These are phyloP conservation scores for Aureobasidium zeae DNA, from an alignment of 2,329 filamentous ascomycete species.

Conservation along the genomic window DNA sequence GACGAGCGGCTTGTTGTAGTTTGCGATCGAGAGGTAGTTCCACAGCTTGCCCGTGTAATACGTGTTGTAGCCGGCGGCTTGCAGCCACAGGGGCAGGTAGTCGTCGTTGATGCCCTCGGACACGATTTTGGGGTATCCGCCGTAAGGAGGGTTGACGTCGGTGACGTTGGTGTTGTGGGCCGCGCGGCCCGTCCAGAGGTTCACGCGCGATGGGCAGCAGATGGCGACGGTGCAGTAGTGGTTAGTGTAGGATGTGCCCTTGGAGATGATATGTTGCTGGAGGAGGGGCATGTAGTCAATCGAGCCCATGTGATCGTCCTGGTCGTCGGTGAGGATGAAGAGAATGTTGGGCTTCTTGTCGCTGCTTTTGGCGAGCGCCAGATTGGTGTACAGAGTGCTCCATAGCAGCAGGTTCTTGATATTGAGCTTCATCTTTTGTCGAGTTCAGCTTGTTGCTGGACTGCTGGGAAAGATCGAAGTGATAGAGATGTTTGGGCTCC, in stretches of 20 bases:
- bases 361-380: too few species aligned
- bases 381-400: too few species aligned
- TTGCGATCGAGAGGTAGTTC: slow-evolving; percentile 52
- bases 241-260: slow-evolving; percentile 50
- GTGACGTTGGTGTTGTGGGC: slow-evolving; percentile 64
- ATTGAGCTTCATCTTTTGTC: too few species aligned
- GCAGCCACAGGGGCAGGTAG: slow-evolving; percentile 61
- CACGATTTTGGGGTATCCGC: slow-evolving; percentile 59
- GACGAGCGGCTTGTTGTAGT: slow-evolving; percentile 50
- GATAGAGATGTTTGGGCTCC: too few species aligned
- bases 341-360: slow-evolving; percentile 47
- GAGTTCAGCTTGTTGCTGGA: too few species aligned
- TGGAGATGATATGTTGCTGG: slow-evolving; percentile 46
- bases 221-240: slow-evolving; percentile 57
- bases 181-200: slow-evolving; percentile 53
- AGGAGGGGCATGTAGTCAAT: slow-evolving; percentile 52
- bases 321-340: slow-evolving; percentile 60
- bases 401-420: too few species aligned
- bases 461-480: too few species aligned
- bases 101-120: slow-evolving; percentile 55
- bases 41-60: slow-evolving; percentile 65
- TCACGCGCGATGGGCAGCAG: slow-evolving; percentile 58
- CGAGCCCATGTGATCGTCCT: slow-evolving; percentile 54
- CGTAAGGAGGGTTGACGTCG: slow-evolving; percentile 42
- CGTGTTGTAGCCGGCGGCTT: slow-evolving; percentile 57